Conservation (phyloP, 306 rosid species). For the Pterocarpus santalinus region DNA sequence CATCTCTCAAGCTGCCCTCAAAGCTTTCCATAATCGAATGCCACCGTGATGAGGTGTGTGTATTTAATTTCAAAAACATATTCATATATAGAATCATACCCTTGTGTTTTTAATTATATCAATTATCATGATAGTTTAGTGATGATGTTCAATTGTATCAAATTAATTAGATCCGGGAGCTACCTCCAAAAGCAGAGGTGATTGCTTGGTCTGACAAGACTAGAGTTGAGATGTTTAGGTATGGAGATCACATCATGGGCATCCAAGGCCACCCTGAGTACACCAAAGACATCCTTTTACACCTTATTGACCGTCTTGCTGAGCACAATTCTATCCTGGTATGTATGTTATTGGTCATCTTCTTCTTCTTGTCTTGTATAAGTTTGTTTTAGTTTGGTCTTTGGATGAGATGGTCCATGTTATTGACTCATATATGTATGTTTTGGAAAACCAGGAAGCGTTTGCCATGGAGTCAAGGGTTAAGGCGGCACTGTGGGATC, state of each 20-base stretch:
- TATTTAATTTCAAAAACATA: neutral
- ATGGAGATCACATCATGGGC: slow-evolving; percentile 83
- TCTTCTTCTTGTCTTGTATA: neutral
- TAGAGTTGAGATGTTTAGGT: slow-evolving; percentile 76
- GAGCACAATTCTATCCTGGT: slow-evolving; percentile 61
- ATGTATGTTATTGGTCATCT: neutral
- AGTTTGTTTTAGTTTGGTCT: neutral
- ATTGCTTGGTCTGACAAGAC: slow-evolving; percentile 89
- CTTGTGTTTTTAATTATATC: too few relatives aligned
- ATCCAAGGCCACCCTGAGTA: slow-evolving; percentile 99
- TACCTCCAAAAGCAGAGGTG: slow-evolving; percentile 79
- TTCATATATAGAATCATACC: neutral
- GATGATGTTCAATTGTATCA: too few relatives aligned
- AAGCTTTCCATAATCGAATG: slow-evolving; percentile 69
- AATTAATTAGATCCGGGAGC: slow-evolving; percentile 65
- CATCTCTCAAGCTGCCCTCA: slow-evolving; percentile 68
- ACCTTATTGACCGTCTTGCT: slow-evolving; percentile 77
- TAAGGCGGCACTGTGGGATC: slow-evolving; percentile 57
- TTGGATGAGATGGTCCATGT: neutral
- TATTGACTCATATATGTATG: neutral
- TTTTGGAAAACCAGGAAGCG: slow-evolving; percentile 55
- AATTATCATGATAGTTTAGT: neutral
- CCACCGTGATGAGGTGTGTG: slow-evolving; percentile 83
- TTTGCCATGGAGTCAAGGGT: slow-evolving; percentile 61
- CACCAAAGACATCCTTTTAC: slow-evolving; percentile 69